Percentiles rank a stretch among this genome's conserved stretches.
Conservation (phyloP, 2,329 filamentous ascomycete species). For the Penicillium sp. region DNA sequence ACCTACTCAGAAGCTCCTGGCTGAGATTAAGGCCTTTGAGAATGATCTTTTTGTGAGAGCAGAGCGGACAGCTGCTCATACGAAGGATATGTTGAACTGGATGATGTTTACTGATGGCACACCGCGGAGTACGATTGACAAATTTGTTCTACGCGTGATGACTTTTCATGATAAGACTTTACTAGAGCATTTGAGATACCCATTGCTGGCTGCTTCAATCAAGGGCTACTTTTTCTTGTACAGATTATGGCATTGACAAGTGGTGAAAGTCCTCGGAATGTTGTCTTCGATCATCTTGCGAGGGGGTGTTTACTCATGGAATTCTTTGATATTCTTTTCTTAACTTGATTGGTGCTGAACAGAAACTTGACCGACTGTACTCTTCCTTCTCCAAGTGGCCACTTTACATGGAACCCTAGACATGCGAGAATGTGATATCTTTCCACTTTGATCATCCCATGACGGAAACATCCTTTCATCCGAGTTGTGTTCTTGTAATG, state of each 20-base stretch:
- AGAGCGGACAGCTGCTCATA: background rate
- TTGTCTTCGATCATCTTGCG: no score
- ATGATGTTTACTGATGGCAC: conserved; percentile 2
- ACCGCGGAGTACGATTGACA: conserved; percentile 3
- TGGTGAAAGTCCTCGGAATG: no score
- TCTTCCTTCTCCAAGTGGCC: background rate
- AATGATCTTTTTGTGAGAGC: background rate
- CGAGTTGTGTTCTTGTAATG: background rate
- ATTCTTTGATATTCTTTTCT: background rate
- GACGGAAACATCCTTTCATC: background rate
- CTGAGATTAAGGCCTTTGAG: conserved; percentile 1
- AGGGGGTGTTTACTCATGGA: no score
- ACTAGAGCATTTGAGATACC: background rate
- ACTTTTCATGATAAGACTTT: background rate
- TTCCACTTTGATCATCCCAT: background rate
- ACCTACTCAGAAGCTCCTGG: background rate
- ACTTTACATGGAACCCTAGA: background rate
- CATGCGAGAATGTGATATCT: conserved; percentile 2
- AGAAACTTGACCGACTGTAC: background rate
- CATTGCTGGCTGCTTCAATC: background rate
- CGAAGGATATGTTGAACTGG: conserved; percentile 1
- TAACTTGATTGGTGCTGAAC: background rate
- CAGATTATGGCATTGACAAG: background rate
- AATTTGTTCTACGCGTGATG: background rate
- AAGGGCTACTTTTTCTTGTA: conserved; percentile 4